Evolutionary conservation across 805 yeast genomes (phyloP).

Genomic region (Suhomyces prunicola): DNA sequence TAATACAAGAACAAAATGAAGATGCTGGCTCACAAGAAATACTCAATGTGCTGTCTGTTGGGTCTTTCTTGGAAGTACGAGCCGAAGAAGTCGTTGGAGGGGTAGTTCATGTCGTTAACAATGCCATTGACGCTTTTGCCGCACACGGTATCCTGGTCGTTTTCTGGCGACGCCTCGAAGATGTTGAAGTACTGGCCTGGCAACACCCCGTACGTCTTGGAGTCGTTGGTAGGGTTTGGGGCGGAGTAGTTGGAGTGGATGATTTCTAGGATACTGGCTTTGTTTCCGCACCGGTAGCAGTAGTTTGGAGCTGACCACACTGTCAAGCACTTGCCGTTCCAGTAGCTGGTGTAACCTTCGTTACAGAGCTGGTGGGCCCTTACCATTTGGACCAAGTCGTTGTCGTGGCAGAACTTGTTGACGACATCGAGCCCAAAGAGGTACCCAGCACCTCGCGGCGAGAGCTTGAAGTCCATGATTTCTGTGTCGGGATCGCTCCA

Average conservation of each 20-base stretch:
- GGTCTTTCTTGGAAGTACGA: conserved; percentile 28
- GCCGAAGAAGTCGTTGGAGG: conserved; percentile 21
- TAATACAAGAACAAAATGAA: background rate
- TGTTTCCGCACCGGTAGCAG: conserved; percentile 94
- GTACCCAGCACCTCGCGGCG: conserved; percentile 98
- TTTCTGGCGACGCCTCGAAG: conserved; percentile 96
- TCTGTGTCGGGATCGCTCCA: conserved; percentile 98
- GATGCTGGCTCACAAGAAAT: conserved; percentile 31
- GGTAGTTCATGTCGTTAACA: conserved; percentile 6
- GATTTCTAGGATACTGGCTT: conserved; percentile 94
- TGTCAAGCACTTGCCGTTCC: conserved; percentile 87
- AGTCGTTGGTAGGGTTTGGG: background rate
- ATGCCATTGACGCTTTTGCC: conserved; percentile 41
- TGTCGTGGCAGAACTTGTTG: conserved; percentile 75
- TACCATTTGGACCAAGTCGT: conserved; percentile 74
- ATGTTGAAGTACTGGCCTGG: conserved; percentile 79
- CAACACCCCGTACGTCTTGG: conserved; percentile 24
- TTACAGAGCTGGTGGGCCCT: conserved; percentile 97
- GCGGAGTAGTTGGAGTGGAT: conserved; percentile 44
- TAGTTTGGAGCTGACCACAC: conserved; percentile 99
- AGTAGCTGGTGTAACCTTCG: conserved; percentile 90
- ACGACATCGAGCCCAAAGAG: conserved; percentile 92
- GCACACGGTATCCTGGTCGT: conserved; percentile 54
- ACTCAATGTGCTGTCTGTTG: conserved; percentile 45
- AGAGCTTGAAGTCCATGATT: conserved; percentile 71